Base-by-base conservation (phyloP, 148 eudicot species). In the Camellia granthamiana region DNA sequence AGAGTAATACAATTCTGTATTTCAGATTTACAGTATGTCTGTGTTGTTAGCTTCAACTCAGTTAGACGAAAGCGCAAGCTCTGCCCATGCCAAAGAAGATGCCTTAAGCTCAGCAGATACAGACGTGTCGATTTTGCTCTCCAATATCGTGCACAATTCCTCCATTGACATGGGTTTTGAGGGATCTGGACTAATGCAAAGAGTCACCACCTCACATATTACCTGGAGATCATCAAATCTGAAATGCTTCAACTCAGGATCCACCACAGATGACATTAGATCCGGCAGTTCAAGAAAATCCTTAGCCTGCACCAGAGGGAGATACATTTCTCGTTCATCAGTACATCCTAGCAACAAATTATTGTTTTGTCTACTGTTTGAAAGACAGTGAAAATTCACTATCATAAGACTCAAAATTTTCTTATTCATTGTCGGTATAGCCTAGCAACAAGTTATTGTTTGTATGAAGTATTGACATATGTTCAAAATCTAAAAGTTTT, bases 41-140 rank as follows among this genome's bases (percentile, higher is more conserved):
- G 38, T 30, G 38, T 30, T 30, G 87, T 84, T 89, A 86, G 87
- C 82, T 77, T 75, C 69, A 67, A 51, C 77, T 79, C 79, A 30
- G 89, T 84, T 65, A 83, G 91, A 81, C 14, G 93, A 89, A 77
- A 94, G 92, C 16, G 92, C 92, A 74, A 96, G 88, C 84, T 94
- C 99, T 12, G 97, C 99, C 99, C 99, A 96, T 13, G 97, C 99
- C 81, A 96, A 78, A 71, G 97, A 91, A 69, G 98, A 90, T 54
- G 95, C 90, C 78, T 89, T 84, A 23, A 96, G 90, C 83, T 92
- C 95, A 9, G 97, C 90, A 6, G 98, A 85, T 63, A 88, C 42
- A 1, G 98, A 91, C 0, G 92, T 83, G 84, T 96, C 93, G 51
- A 96, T 92, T 71, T 85, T 83, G 76, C 84, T 88, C 81, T 93